Percentiles rank a stretch among this genome's conserved stretches.
phyloP scores from a whole-genome alignment of 1,284 basidiomycete species.

The Trametes pubescens region DNA sequence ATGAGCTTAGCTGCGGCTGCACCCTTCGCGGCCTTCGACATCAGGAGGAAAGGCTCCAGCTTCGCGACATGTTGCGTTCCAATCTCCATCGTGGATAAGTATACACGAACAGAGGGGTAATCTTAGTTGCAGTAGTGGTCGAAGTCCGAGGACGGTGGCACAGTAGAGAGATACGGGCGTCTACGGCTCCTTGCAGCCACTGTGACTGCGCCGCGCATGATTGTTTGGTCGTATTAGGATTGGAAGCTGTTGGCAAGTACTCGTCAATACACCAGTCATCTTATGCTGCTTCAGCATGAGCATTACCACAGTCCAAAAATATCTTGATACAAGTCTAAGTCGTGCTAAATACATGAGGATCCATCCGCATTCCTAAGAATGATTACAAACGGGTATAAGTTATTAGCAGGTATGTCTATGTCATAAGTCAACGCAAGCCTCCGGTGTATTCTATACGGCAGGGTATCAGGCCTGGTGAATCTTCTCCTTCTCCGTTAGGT shows the following conservation, averaged over 20 bases:
- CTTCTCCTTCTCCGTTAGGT: slow-evolving; percentile 18
- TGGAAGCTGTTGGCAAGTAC: slow-evolving; percentile 20
- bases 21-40: slow-evolving; percentile 90
- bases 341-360: background rate
- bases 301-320: background rate
- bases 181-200: background rate
- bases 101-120: background rate
- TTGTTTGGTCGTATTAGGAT: slow-evolving; percentile 33
- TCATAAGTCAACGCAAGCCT: background rate
- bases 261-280: background rate
- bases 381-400: slow-evolving; percentile 8
- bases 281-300: background rate
- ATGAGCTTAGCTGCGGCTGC: slow-evolving; percentile 91
- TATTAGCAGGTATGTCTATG: slow-evolving; percentile 18
- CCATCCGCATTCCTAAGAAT: slow-evolving; percentile 3
- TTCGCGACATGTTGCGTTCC: slow-evolving; percentile 65
- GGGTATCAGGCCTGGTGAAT: background rate
- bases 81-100: slow-evolving; percentile 55
- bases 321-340: slow-evolving; percentile 11
- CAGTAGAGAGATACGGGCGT: background rate
- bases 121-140: background rate
- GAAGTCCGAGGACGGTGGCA: background rate
- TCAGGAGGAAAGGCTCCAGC: slow-evolving; percentile 88
- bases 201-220: background rate
- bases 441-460: background rate